A percentile compares a stretch with the other conserved stretches of the same genome.
These are phyloP conservation scores for Prunus kanzakura DNA, from an alignment of 306 rosid genomes.

Conservation along the genomic window DNA sequence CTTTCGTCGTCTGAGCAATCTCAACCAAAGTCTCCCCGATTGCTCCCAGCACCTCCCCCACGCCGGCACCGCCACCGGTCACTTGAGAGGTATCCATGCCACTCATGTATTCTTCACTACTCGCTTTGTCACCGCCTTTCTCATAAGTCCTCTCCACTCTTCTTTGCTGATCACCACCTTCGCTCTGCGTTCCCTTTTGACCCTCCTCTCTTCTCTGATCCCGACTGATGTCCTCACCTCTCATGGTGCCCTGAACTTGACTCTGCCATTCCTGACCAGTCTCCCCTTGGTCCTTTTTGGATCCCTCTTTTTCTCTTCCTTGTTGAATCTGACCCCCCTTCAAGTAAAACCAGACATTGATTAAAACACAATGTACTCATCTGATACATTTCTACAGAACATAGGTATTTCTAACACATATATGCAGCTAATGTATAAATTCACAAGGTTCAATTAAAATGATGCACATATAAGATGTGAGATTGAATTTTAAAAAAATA, in stretches of 20 bases:
- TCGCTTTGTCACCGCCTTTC: neutral
- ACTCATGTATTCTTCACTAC: neutral
- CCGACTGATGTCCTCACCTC: neutral
- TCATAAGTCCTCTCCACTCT: no score
- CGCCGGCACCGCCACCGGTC: conserved; percentile 1
- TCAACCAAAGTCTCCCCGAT: conserved; percentile 63
- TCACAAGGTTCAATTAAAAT: no score
- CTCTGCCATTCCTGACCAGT: neutral
- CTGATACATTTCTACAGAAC: neutral
- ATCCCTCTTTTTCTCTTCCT: conserved; percentile 1
- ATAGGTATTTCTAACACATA: no score
- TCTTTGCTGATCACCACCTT: no score
- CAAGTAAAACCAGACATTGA: neutral
- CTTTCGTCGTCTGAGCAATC: conserved; percentile 54
- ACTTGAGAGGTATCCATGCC: neutral
- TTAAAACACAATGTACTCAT: neutral
- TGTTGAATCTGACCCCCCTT: neutral
- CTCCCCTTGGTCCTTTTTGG: neutral
- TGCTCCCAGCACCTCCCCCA: conserved; percentile 36
- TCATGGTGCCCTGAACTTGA: neutral
- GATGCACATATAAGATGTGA: no score
- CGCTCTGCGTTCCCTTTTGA: no score
- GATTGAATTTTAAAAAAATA: no score
- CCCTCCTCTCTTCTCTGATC: neutral
- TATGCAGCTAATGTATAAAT: no score